Evolutionary conservation across 768 basidiomycete species (phyloP), one percentile per base, ranked within the genome.

Genomic region (Rhizopogon rudus): DNA sequence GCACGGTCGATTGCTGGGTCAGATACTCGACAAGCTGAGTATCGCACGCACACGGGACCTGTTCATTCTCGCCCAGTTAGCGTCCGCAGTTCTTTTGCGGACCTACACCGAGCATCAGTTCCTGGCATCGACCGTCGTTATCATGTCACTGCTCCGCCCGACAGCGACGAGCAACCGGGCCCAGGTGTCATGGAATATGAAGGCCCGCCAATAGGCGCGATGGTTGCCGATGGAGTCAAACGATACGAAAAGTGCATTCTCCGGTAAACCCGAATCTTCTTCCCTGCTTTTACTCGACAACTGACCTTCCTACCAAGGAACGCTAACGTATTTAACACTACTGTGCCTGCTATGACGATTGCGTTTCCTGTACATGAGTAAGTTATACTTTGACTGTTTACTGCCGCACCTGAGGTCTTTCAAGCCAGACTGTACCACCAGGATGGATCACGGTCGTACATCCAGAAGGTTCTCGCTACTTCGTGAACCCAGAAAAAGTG

Each of bases 381-480:
- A 52, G 51, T 28, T 16, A 25, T 40, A 6, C 16, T 40, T n/a
- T n/a, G 16, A 17, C n/a, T n/a, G n/a, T 17, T 40, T 40, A 17
- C 40, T 40, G 16, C n/a, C 40, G 40, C 8, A n/a, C n/a, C 16
- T 40, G 12, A 40, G 7, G 5, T 8, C 8, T 40, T 17, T n/a
- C 16, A n/a, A 40, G 40, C 40, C 6, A 39, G 5, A 2, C 5
- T 0, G 16, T 56, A 3, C 71, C 69, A 0, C 16, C 28, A 2
- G 77, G 73, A 0, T 86, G 85, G 85, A 64, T 35, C 9, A 65
- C 75, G 1, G 68, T 70, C 35, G 65, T 71, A 1, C 85, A 86
- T 60, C 83, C 84, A 0, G 84, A 87, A 66, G 86, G 86, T 6
- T 77, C 74, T 20, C 72, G 78, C 16, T 87, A 85, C 62, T 87